Evolutionary conservation across 352 stramenopile species (phyloP), one percentile per base, ranked within the genome.

Genomic region (Phytopythium kandeliae): DNA sequence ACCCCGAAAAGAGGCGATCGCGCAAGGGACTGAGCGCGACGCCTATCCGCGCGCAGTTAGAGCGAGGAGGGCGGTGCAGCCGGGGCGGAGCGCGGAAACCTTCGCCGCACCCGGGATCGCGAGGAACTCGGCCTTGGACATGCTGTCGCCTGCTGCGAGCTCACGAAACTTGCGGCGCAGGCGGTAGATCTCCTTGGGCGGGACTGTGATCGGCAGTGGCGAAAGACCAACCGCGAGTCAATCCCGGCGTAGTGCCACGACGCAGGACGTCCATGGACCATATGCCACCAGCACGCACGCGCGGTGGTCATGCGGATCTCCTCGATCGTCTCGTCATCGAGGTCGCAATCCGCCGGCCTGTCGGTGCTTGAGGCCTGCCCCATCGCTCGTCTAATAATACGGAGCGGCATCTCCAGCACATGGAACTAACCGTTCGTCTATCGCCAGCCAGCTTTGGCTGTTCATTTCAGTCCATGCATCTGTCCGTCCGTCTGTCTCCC

Each of bases 251-350:
- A n/a, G n/a, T n/a, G n/a, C n/a, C n/a, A n/a, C n/a, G n/a, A n/a
- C n/a, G n/a, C n/a, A n/a, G n/a, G n/a, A n/a, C n/a, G n/a, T n/a
- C n/a, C n/a, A n/a, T n/a, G n/a, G n/a, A n/a, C n/a, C n/a, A n/a
- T 33, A 10, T 11, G 5, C 28, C 5, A 47, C 15, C 11, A 22
- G 17, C 16, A 28, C 35, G 19, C 53, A 86, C 75, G 52, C 26
- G 72, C 68, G 6, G 73, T 85, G 55, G 78, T 63, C 75, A 86
- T 85, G 48, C 59, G 63, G 38, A 81, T 69, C 42, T 84, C 75
- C 42, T 87, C 71, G 19, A 84, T 55, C 57, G 75, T 63, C 37
- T 87, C 76, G 12, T 83, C 71, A 41, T 51, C 75, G 21, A 87
- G 36, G 41, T 87, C 76, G 43, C 66, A 73, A 2, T 45, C 31